A percentile compares a stretch with the other conserved stretches of the same genome.
Evolutionary conservation across 345 rosid genomes (phyloP).

Genomic region (Eucalyptus camaldulensis): DNA sequence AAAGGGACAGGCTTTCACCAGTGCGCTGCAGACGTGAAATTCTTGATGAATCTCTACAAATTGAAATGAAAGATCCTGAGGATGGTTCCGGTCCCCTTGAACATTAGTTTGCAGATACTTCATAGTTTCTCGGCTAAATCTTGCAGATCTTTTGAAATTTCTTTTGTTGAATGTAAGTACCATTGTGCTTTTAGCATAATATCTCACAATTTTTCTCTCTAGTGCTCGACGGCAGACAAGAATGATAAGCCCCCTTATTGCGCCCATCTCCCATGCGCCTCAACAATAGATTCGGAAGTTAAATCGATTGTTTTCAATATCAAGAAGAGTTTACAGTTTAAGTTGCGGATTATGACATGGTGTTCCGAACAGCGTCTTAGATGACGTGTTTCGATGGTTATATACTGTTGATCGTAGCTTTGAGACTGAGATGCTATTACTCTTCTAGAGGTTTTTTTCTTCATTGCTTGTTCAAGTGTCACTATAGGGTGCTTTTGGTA

Average conservation of each 20-base stretch:
- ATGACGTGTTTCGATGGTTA: background rate
- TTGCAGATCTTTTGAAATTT: background rate
- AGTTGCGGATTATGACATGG: background rate
- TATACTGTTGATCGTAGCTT: background rate
- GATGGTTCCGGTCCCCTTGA: background rate
- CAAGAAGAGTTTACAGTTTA: rapidly evolving
- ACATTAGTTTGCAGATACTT: background rate
- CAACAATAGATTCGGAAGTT: background rate
- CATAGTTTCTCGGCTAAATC: background rate
- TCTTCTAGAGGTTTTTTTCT: background rate
- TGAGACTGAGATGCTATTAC: background rate
- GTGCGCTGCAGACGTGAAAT: background rate
- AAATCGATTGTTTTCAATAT: background rate
- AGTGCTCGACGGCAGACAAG: background rate
- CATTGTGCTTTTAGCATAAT: background rate
- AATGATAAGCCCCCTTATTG: background rate
- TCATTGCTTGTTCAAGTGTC: background rate
- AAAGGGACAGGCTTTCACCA: background rate
- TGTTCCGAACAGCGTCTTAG: background rate
- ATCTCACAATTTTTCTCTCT: background rate
- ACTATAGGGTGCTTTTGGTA: too few species aligned
- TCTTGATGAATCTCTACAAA: background rate
- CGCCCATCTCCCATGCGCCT: background rate
- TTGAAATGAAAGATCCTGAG: background rate
- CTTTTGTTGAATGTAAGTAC: background rate